A percentile compares a stretch with the other conserved stretches of the same genome.
Conservation (phyloP, 2,329 filamentous ascomycete species). For the Zelopaecilomyces penicillatus region DNA sequence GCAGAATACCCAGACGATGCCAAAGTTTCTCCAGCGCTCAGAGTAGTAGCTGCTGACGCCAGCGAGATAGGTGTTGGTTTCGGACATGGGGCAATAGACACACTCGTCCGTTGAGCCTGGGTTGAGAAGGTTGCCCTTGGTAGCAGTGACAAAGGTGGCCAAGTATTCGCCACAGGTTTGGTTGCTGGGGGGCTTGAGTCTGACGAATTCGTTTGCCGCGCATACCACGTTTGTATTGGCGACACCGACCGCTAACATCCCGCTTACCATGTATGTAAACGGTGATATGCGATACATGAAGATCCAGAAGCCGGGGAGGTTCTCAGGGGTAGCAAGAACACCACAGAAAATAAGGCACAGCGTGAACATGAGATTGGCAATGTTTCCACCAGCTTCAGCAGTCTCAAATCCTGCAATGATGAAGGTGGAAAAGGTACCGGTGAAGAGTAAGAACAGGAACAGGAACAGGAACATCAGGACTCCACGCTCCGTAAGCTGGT, state of each 20-base stretch:
- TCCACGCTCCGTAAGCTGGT: slow-evolving; percentile 58
- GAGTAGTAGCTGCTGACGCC: slow-evolving; percentile 42
- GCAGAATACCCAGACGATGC: slow-evolving; percentile 52
- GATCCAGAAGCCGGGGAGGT: slow-evolving; percentile 68
- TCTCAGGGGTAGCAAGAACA: slow-evolving; percentile 56
- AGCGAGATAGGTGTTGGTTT: slow-evolving; percentile 45
- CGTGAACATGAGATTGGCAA: slow-evolving; percentile 67
- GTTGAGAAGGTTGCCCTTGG: slow-evolving; percentile 49
- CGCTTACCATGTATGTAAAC: slow-evolving; percentile 71
- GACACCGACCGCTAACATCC: slow-evolving; percentile 61
- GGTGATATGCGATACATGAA: slow-evolving; percentile 80
- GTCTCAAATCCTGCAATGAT: slow-evolving; percentile 67
- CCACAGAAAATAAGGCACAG: slow-evolving; percentile 68
- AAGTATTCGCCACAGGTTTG: slow-evolving; percentile 55
- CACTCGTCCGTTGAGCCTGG: slow-evolving; percentile 39
- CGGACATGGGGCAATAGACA: slow-evolving; percentile 42
- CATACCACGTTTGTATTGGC: slow-evolving; percentile 60
- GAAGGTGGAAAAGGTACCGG: slow-evolving; percentile 72
- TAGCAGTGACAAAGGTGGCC: slow-evolving; percentile 33
- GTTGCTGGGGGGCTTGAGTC: slow-evolving; percentile 53
- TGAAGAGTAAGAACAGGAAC: slow-evolving; percentile 68
- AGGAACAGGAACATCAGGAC: slow-evolving; percentile 73
- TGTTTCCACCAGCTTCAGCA: slow-evolving; percentile 66
- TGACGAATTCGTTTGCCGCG: slow-evolving; percentile 58
- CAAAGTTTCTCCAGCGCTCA: slow-evolving; percentile 62